phyloP scores from a whole-genome alignment of 2,329 filamentous ascomycete species.

The Claviceps sp. region DNA sequence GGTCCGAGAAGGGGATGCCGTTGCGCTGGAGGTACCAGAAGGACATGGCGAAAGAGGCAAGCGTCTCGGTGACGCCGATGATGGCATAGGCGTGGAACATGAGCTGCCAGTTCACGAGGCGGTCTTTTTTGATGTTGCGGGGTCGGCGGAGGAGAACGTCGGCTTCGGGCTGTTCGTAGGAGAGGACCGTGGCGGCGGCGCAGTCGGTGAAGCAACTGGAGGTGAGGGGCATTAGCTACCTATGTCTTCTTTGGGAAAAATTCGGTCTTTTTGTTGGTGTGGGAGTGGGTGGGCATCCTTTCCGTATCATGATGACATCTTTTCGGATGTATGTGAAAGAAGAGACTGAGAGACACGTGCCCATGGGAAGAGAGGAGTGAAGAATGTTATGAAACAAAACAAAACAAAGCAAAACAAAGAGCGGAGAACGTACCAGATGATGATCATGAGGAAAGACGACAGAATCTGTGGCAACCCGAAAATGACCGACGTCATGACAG shows the following conservation, averaged over 20 bases:
- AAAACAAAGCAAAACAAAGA: not conserved
- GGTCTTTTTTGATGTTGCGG: slow-evolving; percentile 53
- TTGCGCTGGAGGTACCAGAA: slow-evolving; percentile 51
- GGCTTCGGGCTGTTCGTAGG: slow-evolving; percentile 64
- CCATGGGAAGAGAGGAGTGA: no score
- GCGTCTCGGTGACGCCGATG: slow-evolving; percentile 50
- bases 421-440: slow-evolving; percentile 35
- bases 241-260: not conserved
- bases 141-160: slow-evolving; percentile 59
- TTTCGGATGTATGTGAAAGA: no score
- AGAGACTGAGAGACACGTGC: no score
- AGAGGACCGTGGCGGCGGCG: slow-evolving; percentile 56
- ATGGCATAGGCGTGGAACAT: slow-evolving; percentile 61
- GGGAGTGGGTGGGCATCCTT: no score
- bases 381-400: not conserved
- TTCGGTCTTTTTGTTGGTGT: not conserved
- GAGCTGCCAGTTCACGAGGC: slow-evolving; percentile 60
- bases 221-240: not conserved
- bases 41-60: slow-evolving; percentile 48
- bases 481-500: slow-evolving; percentile 57
- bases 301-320: no score
- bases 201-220: slow-evolving; percentile 62
- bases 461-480: slow-evolving; percentile 63
- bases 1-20: slow-evolving; percentile 48
- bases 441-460: slow-evolving; percentile 59